Conservation (phyloP, 2,329 filamentous ascomycete species). For the Blastomyces gilchristii region DNA sequence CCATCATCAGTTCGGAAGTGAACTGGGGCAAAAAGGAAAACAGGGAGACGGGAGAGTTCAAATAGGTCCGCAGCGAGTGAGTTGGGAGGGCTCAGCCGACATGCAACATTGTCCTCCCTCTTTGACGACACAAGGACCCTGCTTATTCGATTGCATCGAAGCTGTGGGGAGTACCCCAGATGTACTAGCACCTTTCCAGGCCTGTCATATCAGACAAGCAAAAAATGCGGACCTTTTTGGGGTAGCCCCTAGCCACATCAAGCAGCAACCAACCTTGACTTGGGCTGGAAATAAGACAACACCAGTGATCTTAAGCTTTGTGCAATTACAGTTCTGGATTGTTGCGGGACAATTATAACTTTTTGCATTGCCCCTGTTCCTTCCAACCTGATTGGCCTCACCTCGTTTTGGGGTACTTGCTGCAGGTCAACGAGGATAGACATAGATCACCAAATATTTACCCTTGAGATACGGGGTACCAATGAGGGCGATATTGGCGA, state of each 20-base stretch:
- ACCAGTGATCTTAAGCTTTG: not conserved
- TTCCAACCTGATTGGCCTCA: not conserved
- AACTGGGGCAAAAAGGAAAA: not conserved
- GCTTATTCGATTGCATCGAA: not conserved
- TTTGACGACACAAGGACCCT: not conserved
- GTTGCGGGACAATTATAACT: not conserved
- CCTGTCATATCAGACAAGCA: not conserved
- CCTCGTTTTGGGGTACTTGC: not conserved
- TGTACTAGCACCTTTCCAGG: not conserved
- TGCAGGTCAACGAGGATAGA: not conserved
- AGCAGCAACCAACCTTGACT: not conserved
- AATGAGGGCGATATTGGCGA: not conserved
- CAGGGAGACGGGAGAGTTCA: not conserved
- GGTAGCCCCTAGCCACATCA: not conserved
- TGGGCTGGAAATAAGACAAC: not conserved
- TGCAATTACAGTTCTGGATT: not conserved
- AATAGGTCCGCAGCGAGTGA: not conserved
- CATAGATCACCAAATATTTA: not conserved
- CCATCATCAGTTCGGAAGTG: not conserved
- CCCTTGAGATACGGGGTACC: not conserved
- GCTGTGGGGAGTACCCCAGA: not conserved
- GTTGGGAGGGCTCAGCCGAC: not conserved
- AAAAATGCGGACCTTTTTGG: not conserved
- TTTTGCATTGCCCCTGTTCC: not conserved
- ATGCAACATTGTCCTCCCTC: conserved; percentile 2